Base-by-base conservation (phyloP, 2,329 filamentous ascomycete species). In the Neofusicoccum umdonicola region DNA sequence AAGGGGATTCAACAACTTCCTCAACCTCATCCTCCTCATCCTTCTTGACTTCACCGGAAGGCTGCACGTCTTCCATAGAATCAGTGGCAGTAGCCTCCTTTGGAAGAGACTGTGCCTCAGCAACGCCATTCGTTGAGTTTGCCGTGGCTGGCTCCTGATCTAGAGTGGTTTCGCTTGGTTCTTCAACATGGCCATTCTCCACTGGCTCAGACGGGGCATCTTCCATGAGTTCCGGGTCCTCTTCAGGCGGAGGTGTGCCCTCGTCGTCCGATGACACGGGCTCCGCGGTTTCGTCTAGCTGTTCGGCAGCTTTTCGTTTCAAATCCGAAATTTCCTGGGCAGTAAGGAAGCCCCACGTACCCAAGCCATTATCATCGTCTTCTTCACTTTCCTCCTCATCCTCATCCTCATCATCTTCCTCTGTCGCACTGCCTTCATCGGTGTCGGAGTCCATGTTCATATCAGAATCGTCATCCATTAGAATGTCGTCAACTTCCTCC, bases 301-400 rank as follows among this genome's bases (percentile, higher is more conserved):
- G 42, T 31, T 65, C 54, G 17, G 54, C 63, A 37, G 63, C 63
- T 27, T 65, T 65, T 19, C 44, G 39, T 44, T 65, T 65, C 45
- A 65, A 8, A 9, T 60, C 63, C 12, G 52, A 57, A 31, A 65
- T 60, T 19, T 65, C 63, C 27, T 60, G 56, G 7, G 27, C 63
- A 5, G 63, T 61, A 22, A 65, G 56, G 17, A 65, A 65, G 3
- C 63, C 63, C 63, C 54, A 60, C 8, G 47, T 65, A 4, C 54
- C 63, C n/a, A 54, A 12, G 15, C n/a, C 63, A 17, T 61, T 54
- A 2, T 65, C 48, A 8, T 65, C 80, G 34, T 71, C 69, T 11
- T 72, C 74, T 9, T 82, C 81, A 3, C 80, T n/a, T 80, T 80
- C 12, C 78, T 80, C 73, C 22, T 74, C 75, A 27, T 81, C 73